Base-by-base conservation (phyloP, 2,329 filamentous ascomycete species). In the Colletotrichum sp. region DNA sequence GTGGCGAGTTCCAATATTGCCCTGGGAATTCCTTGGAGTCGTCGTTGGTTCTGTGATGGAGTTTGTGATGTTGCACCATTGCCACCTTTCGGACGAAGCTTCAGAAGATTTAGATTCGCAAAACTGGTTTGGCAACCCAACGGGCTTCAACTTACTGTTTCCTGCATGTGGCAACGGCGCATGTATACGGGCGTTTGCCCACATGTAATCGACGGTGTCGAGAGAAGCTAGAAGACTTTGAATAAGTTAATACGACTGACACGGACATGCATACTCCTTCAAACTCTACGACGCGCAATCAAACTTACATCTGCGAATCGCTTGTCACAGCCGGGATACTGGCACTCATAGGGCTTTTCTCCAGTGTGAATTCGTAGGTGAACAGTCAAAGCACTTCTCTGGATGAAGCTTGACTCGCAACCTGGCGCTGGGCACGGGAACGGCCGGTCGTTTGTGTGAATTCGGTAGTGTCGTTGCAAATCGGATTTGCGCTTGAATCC, bases 401-500 rank as follows among this genome's bases (percentile, higher is more conserved):
- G 92, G 76, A 93, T 93, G 81, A 94, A 94, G 81, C 90, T 91
- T 84, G 93, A 93, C 58, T 90, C 90, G 79, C 92, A 94, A 7
- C 88, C 90, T 11, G 86, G 86, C 12, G 86, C 89, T 69, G 85
- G 85, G 82, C 92, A 94, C 34, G 87, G 86, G 80, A 93, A 93
- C 9, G 92, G 92, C 21, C 92, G 86, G 81, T 93, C 92, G 79
- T 93, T 93, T 68, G 92, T 94, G 82, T 94, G 92, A 79, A 93
- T 94, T 75, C 92, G 88, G 79, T 92, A 92, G 79, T 94, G 92
- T 79, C 92, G 88, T 79, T 93, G 91, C 74, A 94, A 84, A 78
- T 93, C 92, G 24, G 92, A 93, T 81, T 93, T 93, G 78, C 92
- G 88, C 82, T 93, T 93, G 85, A 94, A 94, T 83, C 90, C 92